Evolutionary conservation across 2,329 filamentous ascomycete species (phyloP).

Genomic region (Alternaria viburni): DNA sequence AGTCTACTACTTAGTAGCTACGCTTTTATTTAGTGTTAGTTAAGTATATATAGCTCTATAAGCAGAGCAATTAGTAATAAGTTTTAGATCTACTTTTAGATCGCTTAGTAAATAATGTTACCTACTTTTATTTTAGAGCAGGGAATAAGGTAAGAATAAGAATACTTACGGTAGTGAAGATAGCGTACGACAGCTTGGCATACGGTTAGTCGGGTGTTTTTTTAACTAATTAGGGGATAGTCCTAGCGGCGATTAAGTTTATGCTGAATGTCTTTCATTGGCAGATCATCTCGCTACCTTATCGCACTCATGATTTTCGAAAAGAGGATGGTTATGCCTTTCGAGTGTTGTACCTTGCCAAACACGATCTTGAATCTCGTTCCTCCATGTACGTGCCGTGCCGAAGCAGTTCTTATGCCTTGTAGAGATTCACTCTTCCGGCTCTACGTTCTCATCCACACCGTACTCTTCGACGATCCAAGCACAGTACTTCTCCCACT

Average conservation of each 20-base stretch:
- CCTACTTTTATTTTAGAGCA: neutral
- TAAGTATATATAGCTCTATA: no score
- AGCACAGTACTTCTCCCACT: slow-evolving; percentile 89
- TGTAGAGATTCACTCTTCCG: slow-evolving; percentile 41
- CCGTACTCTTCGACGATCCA: slow-evolving; percentile 85
- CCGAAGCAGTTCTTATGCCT: neutral
- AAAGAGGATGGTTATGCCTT: neutral
- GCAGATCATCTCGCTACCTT: neutral
- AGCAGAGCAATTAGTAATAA: no score
- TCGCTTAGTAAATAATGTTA: no score
- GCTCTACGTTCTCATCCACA: slow-evolving; percentile 55
- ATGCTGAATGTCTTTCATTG: neutral
- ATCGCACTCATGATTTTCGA: neutral
- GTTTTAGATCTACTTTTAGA: no score
- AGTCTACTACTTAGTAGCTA: no score
- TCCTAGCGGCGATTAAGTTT: neutral
- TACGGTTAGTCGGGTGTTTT: neutral
- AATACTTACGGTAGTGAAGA: neutral
- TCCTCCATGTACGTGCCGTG: neutral
- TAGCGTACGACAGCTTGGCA: neutral
- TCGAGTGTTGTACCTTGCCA: neutral
- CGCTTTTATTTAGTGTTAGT: no score
- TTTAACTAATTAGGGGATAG: neutral
- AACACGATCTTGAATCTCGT: neutral
- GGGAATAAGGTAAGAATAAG: fast-evolving